phyloP scores from a whole-genome alignment of 228 moss, liverwort and hornwort genomes.

The Sphagnum magellanicum region DNA sequence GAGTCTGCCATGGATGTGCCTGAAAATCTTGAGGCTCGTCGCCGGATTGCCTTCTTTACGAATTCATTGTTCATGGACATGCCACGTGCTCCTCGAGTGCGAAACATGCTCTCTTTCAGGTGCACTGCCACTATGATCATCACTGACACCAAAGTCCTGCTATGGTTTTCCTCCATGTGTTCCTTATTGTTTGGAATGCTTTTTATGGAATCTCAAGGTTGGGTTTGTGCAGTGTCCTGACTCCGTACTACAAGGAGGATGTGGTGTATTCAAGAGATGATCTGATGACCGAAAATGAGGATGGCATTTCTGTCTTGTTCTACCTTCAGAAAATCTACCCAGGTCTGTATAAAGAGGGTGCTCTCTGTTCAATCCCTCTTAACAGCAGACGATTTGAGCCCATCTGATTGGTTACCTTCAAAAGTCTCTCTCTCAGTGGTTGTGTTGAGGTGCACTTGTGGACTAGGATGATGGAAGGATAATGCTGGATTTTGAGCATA shows the following conservation, averaged over 20 bases:
- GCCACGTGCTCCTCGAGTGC: constrained; percentile 52
- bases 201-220: neutral
- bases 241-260: constrained; percentile 51
- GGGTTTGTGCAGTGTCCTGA: constrained; percentile 34
- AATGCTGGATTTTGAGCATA: too few relatives aligned
- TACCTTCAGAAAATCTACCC: constrained; percentile 58
- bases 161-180: neutral
- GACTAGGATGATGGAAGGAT: too few relatives aligned
- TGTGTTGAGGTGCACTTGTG: too few relatives aligned
- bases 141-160: too few relatives aligned
- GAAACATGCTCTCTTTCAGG: constrained; percentile 46
- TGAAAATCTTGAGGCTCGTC: constrained; percentile 40
- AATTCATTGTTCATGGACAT: constrained; percentile 58
- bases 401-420: too few relatives aligned
- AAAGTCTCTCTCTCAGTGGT: too few relatives aligned
- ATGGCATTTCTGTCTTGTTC: constrained; percentile 44
- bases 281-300: constrained; percentile 47
- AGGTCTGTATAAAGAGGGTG: constrained; percentile 13
- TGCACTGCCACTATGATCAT: neutral
- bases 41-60: constrained; percentile 50
- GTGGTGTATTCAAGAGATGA: constrained; percentile 37
- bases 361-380: too few relatives aligned
- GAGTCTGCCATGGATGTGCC: constrained; percentile 45
- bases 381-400: too few relatives aligned
- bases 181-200: neutral